phyloP scores from a whole-genome alignment of 176 grass and related monocot species.

The Rhynchospora tenuis region DNA sequence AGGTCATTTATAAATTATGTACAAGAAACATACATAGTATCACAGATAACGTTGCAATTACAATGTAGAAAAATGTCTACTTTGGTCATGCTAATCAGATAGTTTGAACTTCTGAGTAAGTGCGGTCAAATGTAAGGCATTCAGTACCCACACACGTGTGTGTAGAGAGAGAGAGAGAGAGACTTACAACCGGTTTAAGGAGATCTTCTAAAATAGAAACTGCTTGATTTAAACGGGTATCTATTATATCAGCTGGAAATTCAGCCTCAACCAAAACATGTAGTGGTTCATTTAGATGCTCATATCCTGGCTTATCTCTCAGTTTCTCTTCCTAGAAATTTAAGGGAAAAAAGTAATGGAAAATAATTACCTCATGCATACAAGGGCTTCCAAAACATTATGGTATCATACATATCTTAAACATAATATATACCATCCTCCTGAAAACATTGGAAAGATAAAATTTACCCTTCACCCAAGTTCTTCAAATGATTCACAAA shows the following conservation, averaged over 20 bases:
- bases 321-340: slow-evolving; percentile 82
- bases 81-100: background rate
- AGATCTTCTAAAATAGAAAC: slow-evolving; percentile 84
- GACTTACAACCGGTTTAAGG: slow-evolving; percentile 81
- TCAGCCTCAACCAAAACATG: slow-evolving; percentile 95
- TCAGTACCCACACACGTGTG: background rate
- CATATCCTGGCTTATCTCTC: slow-evolving; percentile 97
- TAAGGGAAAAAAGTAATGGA: background rate
- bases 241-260: slow-evolving; percentile 84
- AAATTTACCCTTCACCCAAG: background rate
- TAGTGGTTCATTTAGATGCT: slow-evolving; percentile 93
- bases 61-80: background rate
- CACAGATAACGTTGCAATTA: background rate
- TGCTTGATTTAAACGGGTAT: slow-evolving; percentile 71
- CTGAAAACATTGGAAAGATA: background rate
- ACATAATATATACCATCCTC: background rate
- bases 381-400: background rate
- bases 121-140: background rate
- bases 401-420: background rate
- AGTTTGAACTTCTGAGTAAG: background rate
- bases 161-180: background rate
- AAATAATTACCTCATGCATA: background rate
- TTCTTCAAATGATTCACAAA: background rate
- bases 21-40: slow-evolving; percentile 2
- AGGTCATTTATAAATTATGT: background rate